Base-by-base conservation (phyloP, 2,329 filamentous ascomycete species). In the Dryadomyces quercus-mongolicae region DNA sequence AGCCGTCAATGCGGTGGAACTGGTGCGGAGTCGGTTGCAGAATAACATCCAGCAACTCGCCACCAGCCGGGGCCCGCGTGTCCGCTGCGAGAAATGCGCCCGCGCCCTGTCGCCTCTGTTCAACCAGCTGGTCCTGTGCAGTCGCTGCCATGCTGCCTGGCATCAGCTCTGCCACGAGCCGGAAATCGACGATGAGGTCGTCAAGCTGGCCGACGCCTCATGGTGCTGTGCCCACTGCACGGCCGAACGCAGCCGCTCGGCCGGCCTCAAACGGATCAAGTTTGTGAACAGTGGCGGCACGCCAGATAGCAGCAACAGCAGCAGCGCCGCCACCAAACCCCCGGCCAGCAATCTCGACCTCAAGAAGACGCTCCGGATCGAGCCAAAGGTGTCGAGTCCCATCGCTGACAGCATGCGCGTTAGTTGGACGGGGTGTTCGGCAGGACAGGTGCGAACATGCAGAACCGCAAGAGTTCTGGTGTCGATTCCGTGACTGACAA, bases 61-160 rank as follows among this genome's bases (percentile, higher is more conserved):
- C 68, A 77, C 81, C 58, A 81, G 77, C 36, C 36, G 8, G 10
- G 8, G 36, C 36, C 79, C 82, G 62, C 73, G 80, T 57, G 75
- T 76, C 15, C 74, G 86, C 36, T 93, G 88, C 71, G 84, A 82
- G 61, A 76, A 80, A 59, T 94, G 88, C 68, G 77, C 82, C 53
- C 75, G 88, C 59, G 82, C 85, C 10, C 78, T 85, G 59, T 88
- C 85, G 62, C 84, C 85, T 3, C 66, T 73, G n/a, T 81, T 73
- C 60, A 93, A 93, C 68, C 80, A 84, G 69, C 91, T 94, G 64
- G 87, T 93, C 2, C 89, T 91, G 67, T 94, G 88, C 70, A 86
- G 92, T 67, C 82, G 82, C 16, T 94, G 88, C 71, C 87, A 88
- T 65, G 74, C 76, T 34, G 80, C 83, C 45, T 94, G 88, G 78